These are phyloP conservation scores for Colletotrichum tamarilloi DNA, from an alignment of 2,329 filamentous ascomycete species.

Conservation along the genomic window DNA sequence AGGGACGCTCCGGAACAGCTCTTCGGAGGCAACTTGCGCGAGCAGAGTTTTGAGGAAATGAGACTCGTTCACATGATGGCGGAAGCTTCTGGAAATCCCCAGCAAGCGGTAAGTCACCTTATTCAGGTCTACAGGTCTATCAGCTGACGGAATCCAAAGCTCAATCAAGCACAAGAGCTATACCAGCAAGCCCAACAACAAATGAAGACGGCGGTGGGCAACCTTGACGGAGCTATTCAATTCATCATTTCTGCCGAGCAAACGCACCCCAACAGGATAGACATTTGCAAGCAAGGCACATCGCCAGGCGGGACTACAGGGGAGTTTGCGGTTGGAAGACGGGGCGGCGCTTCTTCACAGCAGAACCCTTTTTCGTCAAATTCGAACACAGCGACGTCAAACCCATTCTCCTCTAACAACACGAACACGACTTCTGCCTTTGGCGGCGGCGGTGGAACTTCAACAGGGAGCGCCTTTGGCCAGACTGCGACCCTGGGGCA, in stretches of 20 bases:
- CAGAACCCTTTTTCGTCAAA: slow-evolving; percentile 42
- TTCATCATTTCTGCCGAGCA: slow-evolving; percentile 75
- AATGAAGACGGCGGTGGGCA: slow-evolving; percentile 75
- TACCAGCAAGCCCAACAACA: slow-evolving; percentile 75
- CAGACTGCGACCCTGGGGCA: slow-evolving; percentile 43
- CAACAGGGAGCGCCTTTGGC: slow-evolving; percentile 43
- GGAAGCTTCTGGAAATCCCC: slow-evolving; percentile 68
- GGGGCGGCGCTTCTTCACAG: slow-evolving; percentile 39
- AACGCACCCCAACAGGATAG: slow-evolving; percentile 79
- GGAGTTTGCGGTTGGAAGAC: slow-evolving; percentile 55
- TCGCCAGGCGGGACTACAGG: slow-evolving; percentile 56
- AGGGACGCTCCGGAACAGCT: slow-evolving; percentile 82
- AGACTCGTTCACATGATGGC: slow-evolving; percentile 77
- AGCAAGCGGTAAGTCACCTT: slow-evolving; percentile 57
- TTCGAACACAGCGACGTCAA: slow-evolving; percentile 39
- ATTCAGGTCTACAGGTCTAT: neutral
- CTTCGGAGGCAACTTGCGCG: slow-evolving; percentile 81
- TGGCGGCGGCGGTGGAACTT: slow-evolving; percentile 46
- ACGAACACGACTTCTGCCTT: slow-evolving; percentile 44
- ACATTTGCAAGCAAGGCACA: slow-evolving; percentile 65
- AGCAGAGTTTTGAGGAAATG: slow-evolving; percentile 91
- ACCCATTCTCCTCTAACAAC: slow-evolving; percentile 27
- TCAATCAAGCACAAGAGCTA: slow-evolving; percentile 69
- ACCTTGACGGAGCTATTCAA: slow-evolving; percentile 77
- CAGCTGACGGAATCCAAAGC: slow-evolving; percentile 50